A percentile compares a stretch with the other conserved stretches of the same genome.
Evolutionary conservation across 345 rosid genomes (phyloP).

Genomic region (Arabis hirsuta): DNA sequence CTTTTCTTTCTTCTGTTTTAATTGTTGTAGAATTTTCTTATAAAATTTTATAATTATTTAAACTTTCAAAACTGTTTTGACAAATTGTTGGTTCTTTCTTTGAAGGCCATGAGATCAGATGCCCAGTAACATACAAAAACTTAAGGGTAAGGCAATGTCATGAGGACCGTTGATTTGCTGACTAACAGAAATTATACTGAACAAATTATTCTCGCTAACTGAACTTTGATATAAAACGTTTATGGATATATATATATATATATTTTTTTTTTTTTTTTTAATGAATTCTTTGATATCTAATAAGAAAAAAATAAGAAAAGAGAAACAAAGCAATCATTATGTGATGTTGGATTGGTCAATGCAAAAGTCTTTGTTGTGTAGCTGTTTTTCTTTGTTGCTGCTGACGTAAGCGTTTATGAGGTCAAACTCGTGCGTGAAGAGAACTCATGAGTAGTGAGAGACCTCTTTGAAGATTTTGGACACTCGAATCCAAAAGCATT

Average conservation of each 20-base stretch:
- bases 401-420: constrained; percentile 29
- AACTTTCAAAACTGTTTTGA: neutral
- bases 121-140: no score
- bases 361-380: constrained; percentile 44
- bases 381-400: constrained; percentile 38
- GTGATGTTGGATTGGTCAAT: constrained; percentile 38
- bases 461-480: constrained; percentile 13
- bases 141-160: no score
- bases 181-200: no score
- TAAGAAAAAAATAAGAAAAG: neutral
- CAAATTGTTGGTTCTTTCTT: no score
- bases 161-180: neutral
- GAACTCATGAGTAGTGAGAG: constrained; percentile 13
- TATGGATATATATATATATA: no score
- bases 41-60: neutral
- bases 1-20: neutral
- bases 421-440: constrained; percentile 40
- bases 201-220: neutral
- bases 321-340: constrained; percentile 27
- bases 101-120: no score
- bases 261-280: no score
- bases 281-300: no score
- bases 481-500: constrained; percentile 22
- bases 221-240: no score
- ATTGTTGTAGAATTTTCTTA: constrained; percentile 10